Evolutionary conservation across 1,284 basidiomycete genomes (phyloP).

Genomic region (Ceratorhiza oryzae-sativae): DNA sequence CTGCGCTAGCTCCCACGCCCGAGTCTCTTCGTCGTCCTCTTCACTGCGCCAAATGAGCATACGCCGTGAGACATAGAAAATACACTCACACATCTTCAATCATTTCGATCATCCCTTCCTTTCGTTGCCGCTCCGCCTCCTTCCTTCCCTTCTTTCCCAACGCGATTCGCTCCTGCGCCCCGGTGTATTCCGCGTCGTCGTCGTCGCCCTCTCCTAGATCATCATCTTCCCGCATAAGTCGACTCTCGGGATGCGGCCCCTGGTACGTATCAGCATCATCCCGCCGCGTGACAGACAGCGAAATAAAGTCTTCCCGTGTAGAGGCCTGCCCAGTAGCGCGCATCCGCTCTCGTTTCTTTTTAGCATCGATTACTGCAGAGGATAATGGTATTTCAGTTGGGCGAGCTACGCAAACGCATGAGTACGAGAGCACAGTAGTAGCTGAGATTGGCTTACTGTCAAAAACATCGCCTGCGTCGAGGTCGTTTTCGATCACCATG

Average conservation of each 20-base stretch:
- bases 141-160: slow-evolving; percentile 86
- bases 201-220: slow-evolving; percentile 93
- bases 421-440: slow-evolving; percentile 11
- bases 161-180: slow-evolving; percentile 83
- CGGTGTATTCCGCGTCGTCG: slow-evolving; percentile 90
- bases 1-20: slow-evolving; percentile 91
- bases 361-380: slow-evolving; percentile 73
- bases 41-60: slow-evolving; percentile 55
- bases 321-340: slow-evolving; percentile 54
- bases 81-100: slow-evolving; percentile 81
- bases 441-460: slow-evolving; percentile 21
- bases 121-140: slow-evolving; percentile 71
- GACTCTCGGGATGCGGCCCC: slow-evolving; percentile 89
- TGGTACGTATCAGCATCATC: slow-evolving; percentile 53
- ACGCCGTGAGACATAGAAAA: slow-evolving; percentile 4
- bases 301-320: slow-evolving; percentile 76
- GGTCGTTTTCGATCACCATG: slow-evolving; percentile 58
- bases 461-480: slow-evolving; percentile 46
- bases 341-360: slow-evolving; percentile 74
- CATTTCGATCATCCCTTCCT: slow-evolving; percentile 82
- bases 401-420: slow-evolving; percentile 24
- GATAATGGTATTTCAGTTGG: slow-evolving; percentile 40
- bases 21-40: slow-evolving; percentile 83
- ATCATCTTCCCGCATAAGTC: slow-evolving; percentile 89
- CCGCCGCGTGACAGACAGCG: slow-evolving; percentile 71